Conservation (phyloP, 2,329 filamentous ascomycete genomes). For the Colletotrichum sp. region DNA sequence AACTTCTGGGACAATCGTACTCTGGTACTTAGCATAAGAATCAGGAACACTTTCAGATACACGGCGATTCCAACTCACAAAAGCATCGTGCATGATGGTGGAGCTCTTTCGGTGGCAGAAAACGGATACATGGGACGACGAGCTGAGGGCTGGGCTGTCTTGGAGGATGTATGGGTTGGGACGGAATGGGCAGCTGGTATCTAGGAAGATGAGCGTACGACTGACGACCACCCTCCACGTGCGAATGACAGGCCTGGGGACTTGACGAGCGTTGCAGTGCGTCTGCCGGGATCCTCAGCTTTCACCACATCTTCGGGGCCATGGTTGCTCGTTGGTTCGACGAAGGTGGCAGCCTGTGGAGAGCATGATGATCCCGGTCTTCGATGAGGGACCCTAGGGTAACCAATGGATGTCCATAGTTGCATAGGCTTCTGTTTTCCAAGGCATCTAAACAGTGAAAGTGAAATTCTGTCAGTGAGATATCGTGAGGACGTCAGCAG, state of each 20-base stretch:
- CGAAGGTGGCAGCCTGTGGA: neutral
- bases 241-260: neutral
- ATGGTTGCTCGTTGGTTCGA: neutral
- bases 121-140: neutral
- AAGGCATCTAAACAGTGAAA: neutral
- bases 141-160: neutral
- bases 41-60: neutral
- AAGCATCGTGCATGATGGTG: neutral
- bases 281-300: neutral
- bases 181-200: neutral
- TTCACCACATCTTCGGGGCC: neutral
- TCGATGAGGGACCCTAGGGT: neutral
- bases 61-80: neutral
- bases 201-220: neutral
- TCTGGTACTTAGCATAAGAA: neutral
- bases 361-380: neutral
- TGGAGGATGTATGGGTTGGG: neutral
- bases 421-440: neutral
- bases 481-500: neutral
- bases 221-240: neutral
- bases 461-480: neutral
- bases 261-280: neutral
- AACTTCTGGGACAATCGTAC: fast-evolving
- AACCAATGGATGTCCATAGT: neutral
- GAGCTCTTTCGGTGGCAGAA: neutral